These are phyloP conservation scores for Hypoxylon sp. DNA, from an alignment of 2,329 filamentous ascomycete genomes.

Conservation along the genomic window DNA sequence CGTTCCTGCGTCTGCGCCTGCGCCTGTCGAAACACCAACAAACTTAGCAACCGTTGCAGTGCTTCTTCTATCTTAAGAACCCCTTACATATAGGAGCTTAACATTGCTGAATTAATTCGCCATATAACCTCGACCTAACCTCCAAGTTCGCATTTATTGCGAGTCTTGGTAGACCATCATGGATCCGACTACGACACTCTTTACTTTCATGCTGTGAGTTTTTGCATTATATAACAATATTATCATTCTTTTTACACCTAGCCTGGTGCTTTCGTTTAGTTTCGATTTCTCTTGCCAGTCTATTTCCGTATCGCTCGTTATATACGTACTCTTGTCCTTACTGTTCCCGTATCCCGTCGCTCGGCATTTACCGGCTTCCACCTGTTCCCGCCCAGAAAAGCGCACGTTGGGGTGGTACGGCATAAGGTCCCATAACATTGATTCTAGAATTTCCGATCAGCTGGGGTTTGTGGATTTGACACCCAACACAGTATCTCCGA, in stretches of 20 bases:
- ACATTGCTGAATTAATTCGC: slow-evolving; percentile 6
- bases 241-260: slow-evolving; percentile 39
- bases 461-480: slow-evolving; percentile 27
- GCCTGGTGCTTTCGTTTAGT: slow-evolving; percentile 34
- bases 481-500: slow-evolving; percentile 33
- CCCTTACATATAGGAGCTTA: slow-evolving; percentile 2
- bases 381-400: slow-evolving; percentile 14
- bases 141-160: slow-evolving; percentile 8
- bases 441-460: slow-evolving; percentile 39
- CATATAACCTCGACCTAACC: slow-evolving; percentile 33
- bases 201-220: slow-evolving; percentile 77
- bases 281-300: slow-evolving; percentile 31
- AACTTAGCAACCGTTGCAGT: slow-evolving; percentile 31
- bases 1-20: slow-evolving; percentile 45
- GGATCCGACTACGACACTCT: slow-evolving; percentile 73
- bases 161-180: slow-evolving; percentile 52
- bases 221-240: slow-evolving; percentile 42
- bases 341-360: slow-evolving; percentile 18
- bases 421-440: slow-evolving; percentile 34
- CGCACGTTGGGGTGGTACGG: slow-evolving; percentile 20
- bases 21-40: slow-evolving; percentile 48
- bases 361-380: slow-evolving; percentile 31
- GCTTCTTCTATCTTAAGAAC: slow-evolving; percentile 41
- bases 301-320: slow-evolving; percentile 15
- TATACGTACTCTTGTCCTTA: slow-evolving; percentile 31